Conservation (phyloP, 768 basidiomycete species). For the Cystofilobasidium ferigula region DNA sequence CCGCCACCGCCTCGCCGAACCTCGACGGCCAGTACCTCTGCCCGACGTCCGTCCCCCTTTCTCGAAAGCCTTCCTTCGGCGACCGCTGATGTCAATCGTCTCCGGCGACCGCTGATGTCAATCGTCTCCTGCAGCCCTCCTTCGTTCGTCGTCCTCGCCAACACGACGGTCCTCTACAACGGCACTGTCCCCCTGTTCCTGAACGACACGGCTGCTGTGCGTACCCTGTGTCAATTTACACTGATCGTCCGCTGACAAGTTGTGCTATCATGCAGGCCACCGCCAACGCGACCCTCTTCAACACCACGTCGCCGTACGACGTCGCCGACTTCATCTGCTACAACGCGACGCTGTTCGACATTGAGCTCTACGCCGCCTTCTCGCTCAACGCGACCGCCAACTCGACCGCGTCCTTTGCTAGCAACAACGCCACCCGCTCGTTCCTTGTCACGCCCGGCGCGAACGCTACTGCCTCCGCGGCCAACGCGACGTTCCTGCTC, state of each 20-base stretch:
- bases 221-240: not conserved
- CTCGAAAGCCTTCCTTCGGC: not conserved
- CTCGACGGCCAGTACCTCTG: not conserved
- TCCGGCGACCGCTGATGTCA: not conserved
- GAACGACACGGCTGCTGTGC: not conserved
- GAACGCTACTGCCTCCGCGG: too few species aligned
- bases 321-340: not conserved
- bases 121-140: not conserved
- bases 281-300: not conserved
- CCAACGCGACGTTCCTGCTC: not conserved
- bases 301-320: not conserved
- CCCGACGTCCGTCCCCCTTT: not conserved
- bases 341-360: not conserved
- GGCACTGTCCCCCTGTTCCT: not conserved
- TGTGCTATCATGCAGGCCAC: too few species aligned
- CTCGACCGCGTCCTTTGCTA: not conserved
- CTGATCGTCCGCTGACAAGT: too few species aligned
- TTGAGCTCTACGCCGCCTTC: not conserved
- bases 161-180: slow-evolving; percentile 1
- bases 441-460: too few species aligned
- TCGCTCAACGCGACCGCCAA: not conserved
- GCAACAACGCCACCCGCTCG: not conserved
- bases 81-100: not conserved
- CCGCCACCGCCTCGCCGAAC: not conserved
- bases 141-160: slow-evolving; percentile 3